These are phyloP conservation scores for Paracoccidioides brasiliensis DNA, from an alignment of 2,329 filamentous ascomycete genomes.

Conservation along the genomic window DNA sequence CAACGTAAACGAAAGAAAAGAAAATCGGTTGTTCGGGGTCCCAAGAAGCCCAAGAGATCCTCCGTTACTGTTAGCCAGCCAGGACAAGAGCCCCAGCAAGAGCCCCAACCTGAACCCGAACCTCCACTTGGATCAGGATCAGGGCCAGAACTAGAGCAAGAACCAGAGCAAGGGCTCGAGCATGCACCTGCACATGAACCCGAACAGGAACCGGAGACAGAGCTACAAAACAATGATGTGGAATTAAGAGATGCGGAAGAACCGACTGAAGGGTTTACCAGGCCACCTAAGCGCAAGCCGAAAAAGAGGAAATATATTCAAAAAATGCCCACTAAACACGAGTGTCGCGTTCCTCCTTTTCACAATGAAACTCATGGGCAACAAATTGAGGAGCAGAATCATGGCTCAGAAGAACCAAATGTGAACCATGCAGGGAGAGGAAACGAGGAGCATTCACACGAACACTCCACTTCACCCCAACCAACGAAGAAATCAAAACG, in stretches of 20 bases:
- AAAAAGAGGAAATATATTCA: constrained; percentile 2
- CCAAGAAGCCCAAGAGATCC: constrained; percentile 3
- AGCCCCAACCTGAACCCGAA: neutral
- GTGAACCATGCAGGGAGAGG: neutral
- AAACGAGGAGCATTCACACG: constrained; percentile 2
- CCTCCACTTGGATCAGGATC: constrained; percentile 1
- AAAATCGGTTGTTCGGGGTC: constrained; percentile 9
- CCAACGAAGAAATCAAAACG: neutral
- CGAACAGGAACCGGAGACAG: neutral
- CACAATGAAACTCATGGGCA: neutral
- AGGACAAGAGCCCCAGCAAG: neutral
- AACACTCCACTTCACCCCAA: neutral
- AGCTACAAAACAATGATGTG: neutral
- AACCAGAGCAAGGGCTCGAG: neutral
- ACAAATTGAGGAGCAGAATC: neutral
- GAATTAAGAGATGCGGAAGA: neutral
- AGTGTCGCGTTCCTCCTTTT: neutral
- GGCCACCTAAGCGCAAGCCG: neutral
- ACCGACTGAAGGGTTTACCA: neutral
- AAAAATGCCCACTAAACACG: neutral
- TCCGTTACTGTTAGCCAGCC: neutral
- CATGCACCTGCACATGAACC: constrained; percentile 1
- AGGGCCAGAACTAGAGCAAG: neutral
- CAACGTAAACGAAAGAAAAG: constrained; percentile 7
- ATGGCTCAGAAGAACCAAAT: constrained; percentile 2